A percentile compares a stretch with the other conserved stretches of the same genome.
Conservation (phyloP, 208 protist genomes). For the Kentomonas sorsogonicus region DNA sequence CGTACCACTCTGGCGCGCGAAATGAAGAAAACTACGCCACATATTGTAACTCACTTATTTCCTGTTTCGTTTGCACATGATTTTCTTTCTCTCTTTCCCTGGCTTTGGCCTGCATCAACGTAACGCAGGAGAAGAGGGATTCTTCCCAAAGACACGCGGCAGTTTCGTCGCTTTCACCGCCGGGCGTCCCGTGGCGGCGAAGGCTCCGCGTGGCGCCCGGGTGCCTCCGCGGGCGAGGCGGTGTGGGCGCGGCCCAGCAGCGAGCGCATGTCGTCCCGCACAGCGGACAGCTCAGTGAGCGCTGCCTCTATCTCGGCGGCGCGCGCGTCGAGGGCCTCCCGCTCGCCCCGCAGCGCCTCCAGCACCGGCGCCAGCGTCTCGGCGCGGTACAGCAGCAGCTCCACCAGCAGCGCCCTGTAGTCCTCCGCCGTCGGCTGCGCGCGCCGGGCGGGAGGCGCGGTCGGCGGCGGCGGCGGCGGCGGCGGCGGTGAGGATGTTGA, state of each 20-base stretch:
- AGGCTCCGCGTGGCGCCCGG: too few relatives aligned
- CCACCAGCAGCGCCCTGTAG: conserved; percentile 63
- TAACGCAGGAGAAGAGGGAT: too few relatives aligned
- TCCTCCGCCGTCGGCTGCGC: conserved; percentile 23
- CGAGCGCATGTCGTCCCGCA: conserved; percentile 67
- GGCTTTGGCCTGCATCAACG: too few relatives aligned
- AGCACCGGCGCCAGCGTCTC: conserved; percentile 66
- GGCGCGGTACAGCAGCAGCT: conserved; percentile 69
- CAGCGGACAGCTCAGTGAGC: conserved; percentile 39
- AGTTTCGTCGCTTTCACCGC: not conserved
- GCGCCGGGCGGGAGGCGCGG: not conserved
- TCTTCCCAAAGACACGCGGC: not conserved
- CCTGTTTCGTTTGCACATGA: not conserved
- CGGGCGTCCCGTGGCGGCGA: too few relatives aligned
- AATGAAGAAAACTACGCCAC: too few relatives aligned
- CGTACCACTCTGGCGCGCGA: too few relatives aligned
- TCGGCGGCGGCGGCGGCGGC: too few relatives aligned
- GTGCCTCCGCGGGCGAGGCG: too few relatives aligned
- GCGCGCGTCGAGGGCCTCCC: conserved; percentile 32
- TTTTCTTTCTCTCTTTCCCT: not conserved
- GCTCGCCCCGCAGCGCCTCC: conserved; percentile 44
- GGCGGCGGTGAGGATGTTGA: too few relatives aligned
- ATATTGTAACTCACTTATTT: too few relatives aligned
- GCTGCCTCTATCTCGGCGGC: conserved; percentile 44
- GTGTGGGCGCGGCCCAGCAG: conserved; percentile 27